Evolutionary conservation across 495 filamentous ascomycete genomes (phyloP), one percentile per base, ranked within the genome.

Genomic region (Terfezia boudieri): DNA sequence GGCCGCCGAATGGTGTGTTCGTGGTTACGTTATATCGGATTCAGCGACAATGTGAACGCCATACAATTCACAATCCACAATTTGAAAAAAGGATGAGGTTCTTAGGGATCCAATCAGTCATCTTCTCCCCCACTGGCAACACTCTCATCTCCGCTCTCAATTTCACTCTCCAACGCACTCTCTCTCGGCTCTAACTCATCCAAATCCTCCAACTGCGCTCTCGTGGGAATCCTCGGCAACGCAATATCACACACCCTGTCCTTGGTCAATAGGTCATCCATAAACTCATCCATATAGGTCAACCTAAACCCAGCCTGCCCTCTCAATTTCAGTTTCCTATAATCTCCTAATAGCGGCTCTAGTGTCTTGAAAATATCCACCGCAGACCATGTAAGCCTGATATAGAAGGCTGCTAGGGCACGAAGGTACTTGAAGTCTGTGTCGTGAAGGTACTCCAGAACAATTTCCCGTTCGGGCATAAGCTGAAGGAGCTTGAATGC

Each of bases 401-500:
- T 76, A 65, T 96, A 99, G 64, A 99, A 95, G 0, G 79, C 82
- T 0, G 86, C 89, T 55, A 99, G 67, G 0, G 83, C 84, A 50
- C 85, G 79, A 51, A 96, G 71, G 61, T 99, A 99, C 64, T 93
- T 92, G 67, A 87, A 89, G 36, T 82, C 79, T 14, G 83, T 80
- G 16, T 79, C 80, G 48, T 76, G 65, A 52, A 99, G 70, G 61
- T 94, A 93, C 60, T 84, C 83, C 36, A 78, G 65, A n/a, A 99
- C 69, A 43, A 96, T 76, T 52, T 82, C 82, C 57, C 80, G 77
- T 50, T 75, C 72, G 5, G 90, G 92, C 52, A 77, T 77, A 22
- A 99, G 75, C 67, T 94, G 87, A 14, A 95, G 75, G 22, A 99
- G 71, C 71, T 99, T 99, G 69, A 96, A 94, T 32, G 79, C 81